Evolutionary conservation across 345 rosid species (phyloP).

Genomic region (Xanthoceras sorbifolium): DNA sequence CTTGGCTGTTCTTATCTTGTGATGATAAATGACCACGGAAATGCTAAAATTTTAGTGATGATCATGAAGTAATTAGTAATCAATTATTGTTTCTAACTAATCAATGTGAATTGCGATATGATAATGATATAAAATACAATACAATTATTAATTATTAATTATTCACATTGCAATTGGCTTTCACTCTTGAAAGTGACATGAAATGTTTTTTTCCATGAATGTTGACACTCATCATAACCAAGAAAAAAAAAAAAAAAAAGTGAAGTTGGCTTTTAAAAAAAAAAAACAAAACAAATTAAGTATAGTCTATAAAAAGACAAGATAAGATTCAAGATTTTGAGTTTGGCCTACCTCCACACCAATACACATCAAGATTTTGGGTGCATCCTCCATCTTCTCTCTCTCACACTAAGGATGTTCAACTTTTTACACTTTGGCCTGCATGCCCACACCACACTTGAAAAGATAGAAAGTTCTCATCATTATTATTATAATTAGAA

Average conservation of each 20-base stretch:
- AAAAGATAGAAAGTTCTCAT: neutral
- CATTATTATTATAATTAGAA: neutral
- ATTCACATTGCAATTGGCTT: no score
- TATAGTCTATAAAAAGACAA: neutral
- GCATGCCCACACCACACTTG: neutral
- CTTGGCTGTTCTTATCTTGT: no score
- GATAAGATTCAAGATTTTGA: neutral
- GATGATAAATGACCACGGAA: no score
- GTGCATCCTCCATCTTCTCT: slow-evolving; percentile 6
- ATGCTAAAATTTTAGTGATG: no score
- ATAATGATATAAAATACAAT: no score
- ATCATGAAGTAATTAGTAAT: no score
- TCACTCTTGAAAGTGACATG: neutral
- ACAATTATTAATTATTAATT: no score
- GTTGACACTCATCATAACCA: neutral
- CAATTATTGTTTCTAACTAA: no score
- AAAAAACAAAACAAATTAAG: neutral
- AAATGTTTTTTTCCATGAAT: neutral
- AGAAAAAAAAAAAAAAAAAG: neutral
- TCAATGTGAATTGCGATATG: no score
- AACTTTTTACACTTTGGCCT: neutral
- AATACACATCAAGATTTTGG: slow-evolving; percentile 4
- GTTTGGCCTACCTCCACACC: neutral
- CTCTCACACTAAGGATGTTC: neutral
- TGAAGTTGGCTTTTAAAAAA: neutral